Evolutionary conservation across 2,329 filamentous ascomycete species (phyloP).

Genomic region (Talaromyces sp.): DNA sequence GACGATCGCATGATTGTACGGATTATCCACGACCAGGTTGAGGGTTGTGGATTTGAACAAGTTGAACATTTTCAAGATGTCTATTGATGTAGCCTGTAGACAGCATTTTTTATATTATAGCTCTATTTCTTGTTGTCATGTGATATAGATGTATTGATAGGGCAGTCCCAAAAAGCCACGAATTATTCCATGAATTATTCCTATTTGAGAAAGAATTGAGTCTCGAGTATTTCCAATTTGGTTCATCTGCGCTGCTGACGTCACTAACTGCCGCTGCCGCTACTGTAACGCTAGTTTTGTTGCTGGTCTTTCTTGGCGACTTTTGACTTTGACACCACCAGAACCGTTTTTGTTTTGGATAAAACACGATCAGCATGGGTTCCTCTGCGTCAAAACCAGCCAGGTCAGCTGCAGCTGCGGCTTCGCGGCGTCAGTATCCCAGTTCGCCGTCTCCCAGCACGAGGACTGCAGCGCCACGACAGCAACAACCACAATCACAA

Average conservation of each 20-base stretch:
- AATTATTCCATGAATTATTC: neutral
- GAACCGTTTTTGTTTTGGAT: neutral
- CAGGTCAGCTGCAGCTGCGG: slow-evolving; percentile 44
- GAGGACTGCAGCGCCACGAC: slow-evolving; percentile 16
- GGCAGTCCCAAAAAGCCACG: neutral
- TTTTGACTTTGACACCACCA: neutral
- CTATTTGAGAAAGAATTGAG: neutral
- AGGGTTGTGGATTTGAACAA: neutral
- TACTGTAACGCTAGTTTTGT: slow-evolving; percentile 7
- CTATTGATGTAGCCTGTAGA: neutral
- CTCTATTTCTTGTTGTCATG: neutral
- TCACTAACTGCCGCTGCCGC: neutral
- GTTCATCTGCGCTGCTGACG: neutral
- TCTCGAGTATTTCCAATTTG: neutral
- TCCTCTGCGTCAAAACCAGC: slow-evolving; percentile 55
- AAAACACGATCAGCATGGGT: slow-evolving; percentile 43
- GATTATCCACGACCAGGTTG: neutral
- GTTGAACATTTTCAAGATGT: neutral
- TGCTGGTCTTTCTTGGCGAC: slow-evolving; percentile 1
- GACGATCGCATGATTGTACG: slow-evolving; percentile 14
- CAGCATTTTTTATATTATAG: neutral
- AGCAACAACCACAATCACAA: slow-evolving; percentile 8
- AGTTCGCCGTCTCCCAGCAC: slow-evolving; percentile 41
- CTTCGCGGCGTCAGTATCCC: slow-evolving; percentile 54
- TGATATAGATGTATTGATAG: neutral